Percentiles rank a stretch among this genome's conserved stretches.
phyloP scores from a whole-genome alignment of 2,329 filamentous ascomycete genomes.

The Fusarium phyllophilum region DNA sequence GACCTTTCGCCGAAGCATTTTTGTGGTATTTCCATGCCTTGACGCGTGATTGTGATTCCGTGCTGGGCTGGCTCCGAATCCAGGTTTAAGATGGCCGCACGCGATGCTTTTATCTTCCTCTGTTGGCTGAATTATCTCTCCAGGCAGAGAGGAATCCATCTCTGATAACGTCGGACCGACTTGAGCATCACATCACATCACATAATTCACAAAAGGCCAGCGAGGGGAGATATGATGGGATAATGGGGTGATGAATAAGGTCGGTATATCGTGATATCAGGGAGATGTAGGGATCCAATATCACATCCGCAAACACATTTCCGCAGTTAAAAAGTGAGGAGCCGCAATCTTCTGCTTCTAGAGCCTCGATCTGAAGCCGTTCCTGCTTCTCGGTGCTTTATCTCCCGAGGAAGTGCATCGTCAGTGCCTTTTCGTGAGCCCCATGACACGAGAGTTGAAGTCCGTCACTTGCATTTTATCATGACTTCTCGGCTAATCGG shows the following conservation, averaged over 20 bases:
- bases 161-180: neutral
- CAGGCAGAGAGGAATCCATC: conserved; percentile 14
- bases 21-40: conserved; percentile 3
- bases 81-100: conserved; percentile 1
- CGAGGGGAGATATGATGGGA: neutral
- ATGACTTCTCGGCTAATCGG: neutral
- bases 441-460: conserved; percentile 9
- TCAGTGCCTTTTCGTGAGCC: neutral
- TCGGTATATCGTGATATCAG: conserved; percentile 2
- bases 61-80: neutral
- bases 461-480: neutral
- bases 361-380: neutral
- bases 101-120: neutral
- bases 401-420: conserved; percentile 13
- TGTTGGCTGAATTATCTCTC: neutral
- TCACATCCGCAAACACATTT: neutral
- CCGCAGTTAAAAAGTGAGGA: neutral
- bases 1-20: neutral
- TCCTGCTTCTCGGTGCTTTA: conserved; percentile 1
- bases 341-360: neutral
- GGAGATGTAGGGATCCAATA: conserved; percentile 1
- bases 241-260: neutral
- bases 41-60: neutral
- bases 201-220: neutral
- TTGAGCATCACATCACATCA: neutral